Base-by-base conservation (phyloP, 2,329 filamentous ascomycete species). In the Myriosclerotinia duriaeana region DNA sequence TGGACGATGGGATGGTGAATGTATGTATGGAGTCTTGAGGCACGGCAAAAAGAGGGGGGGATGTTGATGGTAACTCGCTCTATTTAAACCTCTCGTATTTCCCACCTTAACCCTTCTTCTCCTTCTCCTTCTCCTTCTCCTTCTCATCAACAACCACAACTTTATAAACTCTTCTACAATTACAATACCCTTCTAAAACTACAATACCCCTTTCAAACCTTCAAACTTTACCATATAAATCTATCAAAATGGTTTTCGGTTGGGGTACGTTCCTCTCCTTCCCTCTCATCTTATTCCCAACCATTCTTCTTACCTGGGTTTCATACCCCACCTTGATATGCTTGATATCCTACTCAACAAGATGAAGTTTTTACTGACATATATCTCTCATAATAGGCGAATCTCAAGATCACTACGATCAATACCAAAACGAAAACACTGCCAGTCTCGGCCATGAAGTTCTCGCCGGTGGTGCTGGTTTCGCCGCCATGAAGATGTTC, bases 401-500 rank as follows among this genome's bases (percentile, higher is more conserved):
- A 66, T 77, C 77, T 68, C 76, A 79, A 68, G 70, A 79, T 26
- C 74, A 78, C n/a, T 81, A 80, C 71, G 77, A 83, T 68, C 71
- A 81, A 71, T 73, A 80, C 68, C 79, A 83, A 74, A 72, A 78
- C 52, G 14, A 66, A 40, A 67, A 90, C 79, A 71, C 63, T 68
- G 91, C 79, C 79, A 91, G 84, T 75, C 80, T 91, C 75, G 84
- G 85, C 72, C 91, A 94, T 79, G 90, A 95, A 80, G 76, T 91
- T 58, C 77, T 93, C 66, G 90, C 88, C 71, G 90, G 90, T 69
- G 91, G 87, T 67, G 91, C 90, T 67, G 87, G 89, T 69, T 94
- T 94, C 76, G 88, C 86, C 70, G 91, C 87, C 73, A 90, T 94
- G 85, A 92, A 92, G 83, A 81, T 88, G 30, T 93, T 88, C 74